phyloP scores from a whole-genome alignment of 257 asterid genomes.

The Anisodus acutangulus region DNA sequence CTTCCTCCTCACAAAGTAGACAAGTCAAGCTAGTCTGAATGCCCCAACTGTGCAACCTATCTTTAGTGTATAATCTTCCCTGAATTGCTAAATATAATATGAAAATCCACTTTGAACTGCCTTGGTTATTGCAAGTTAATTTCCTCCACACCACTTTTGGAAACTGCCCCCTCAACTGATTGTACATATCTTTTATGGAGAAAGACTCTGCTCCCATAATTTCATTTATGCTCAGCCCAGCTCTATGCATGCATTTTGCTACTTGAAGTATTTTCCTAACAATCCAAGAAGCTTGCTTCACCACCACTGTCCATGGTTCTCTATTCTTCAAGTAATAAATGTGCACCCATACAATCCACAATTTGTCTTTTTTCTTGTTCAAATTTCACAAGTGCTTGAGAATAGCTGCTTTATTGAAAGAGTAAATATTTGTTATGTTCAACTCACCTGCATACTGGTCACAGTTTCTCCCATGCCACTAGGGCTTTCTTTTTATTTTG shows the following conservation, averaged over 20 bases:
- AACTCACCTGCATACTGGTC: no score
- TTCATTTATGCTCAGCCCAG: not conserved
- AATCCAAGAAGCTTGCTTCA: not conserved
- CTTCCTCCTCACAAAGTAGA: no score
- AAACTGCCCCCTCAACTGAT: not conserved
- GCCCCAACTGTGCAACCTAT: no score
- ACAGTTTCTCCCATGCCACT: no score
- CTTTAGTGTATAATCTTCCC: no score
- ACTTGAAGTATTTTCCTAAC: not conserved
- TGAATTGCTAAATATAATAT: no score
- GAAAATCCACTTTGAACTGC: no score
- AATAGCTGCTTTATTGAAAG: not conserved
- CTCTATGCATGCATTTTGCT: not conserved
- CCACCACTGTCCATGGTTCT: not conserved
- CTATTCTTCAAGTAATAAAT: not conserved
- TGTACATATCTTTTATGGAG: not conserved
- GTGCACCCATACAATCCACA: not conserved
- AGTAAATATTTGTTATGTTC: not conserved
- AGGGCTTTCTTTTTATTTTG: no score
- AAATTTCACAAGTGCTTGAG: not conserved
- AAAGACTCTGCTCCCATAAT: not conserved
- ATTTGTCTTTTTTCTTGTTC: not conserved
- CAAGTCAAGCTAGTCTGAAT: no score
- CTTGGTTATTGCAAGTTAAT: no score
- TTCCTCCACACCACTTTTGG: not conserved